Conservation (phyloP, 192 early-diverging fungal species). For the Backusella mclennaniae region DNA sequence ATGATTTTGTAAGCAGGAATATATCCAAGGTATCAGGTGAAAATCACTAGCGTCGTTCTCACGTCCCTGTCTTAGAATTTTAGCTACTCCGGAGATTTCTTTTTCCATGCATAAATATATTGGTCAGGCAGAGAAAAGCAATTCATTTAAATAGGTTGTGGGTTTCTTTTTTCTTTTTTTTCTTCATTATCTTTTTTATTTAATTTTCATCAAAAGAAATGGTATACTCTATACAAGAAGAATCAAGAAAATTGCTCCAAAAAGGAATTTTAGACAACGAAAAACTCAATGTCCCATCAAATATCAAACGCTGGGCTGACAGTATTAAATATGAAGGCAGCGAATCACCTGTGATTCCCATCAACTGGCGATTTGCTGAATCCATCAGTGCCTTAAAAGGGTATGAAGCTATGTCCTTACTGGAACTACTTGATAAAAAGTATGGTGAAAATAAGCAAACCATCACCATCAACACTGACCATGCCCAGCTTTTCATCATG, state of each 20-base stretch:
- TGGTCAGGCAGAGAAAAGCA: no score
- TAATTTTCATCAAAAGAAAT: no score
- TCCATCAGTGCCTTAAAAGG: constrained; percentile 11
- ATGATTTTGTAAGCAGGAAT: no score
- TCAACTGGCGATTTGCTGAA: constrained; percentile 17
- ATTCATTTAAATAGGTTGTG: no score
- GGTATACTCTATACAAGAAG: no score
- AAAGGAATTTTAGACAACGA: background rate
- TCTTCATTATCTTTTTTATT: no score
- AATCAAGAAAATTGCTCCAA: background rate
- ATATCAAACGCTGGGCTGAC: background rate
- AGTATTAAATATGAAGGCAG: background rate
- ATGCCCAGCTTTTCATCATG: background rate
- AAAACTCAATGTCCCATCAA: background rate
- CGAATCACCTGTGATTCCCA: background rate
- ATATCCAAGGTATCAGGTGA: no score
- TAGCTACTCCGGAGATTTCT: no score
- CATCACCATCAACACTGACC: background rate
- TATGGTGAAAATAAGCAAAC: background rate
- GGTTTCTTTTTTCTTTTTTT: no score
- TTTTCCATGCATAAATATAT: no score
- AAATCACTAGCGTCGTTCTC: no score
- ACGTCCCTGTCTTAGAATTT: no score
- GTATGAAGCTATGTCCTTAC: background rate
- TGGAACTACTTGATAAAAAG: background rate